These are phyloP conservation scores for Globisporangium abappressorium DNA, from an alignment of 352 stramenopile species.

Conservation along the genomic window DNA sequence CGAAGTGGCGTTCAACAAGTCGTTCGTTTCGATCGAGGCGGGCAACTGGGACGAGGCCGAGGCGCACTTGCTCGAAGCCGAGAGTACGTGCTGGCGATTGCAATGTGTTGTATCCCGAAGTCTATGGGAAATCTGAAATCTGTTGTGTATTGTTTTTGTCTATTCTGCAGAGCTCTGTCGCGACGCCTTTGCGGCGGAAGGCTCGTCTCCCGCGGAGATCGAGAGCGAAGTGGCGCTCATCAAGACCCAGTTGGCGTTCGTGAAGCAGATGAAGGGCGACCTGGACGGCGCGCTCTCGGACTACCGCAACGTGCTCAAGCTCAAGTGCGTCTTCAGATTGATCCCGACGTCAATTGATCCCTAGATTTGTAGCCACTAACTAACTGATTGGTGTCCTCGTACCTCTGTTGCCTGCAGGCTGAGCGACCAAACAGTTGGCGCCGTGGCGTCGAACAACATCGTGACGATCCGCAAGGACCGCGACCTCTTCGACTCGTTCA, in stretches of 20 bases:
- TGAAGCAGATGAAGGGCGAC: conserved; percentile 77
- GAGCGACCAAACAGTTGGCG: conserved; percentile 55
- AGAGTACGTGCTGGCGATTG: conserved; percentile 38
- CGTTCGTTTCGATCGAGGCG: conserved; percentile 71
- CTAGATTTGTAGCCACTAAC: not conserved
- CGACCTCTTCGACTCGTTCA: conserved; percentile 82
- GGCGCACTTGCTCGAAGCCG: conserved; percentile 44
- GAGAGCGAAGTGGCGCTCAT: conserved; percentile 74
- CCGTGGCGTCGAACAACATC: conserved; percentile 80
- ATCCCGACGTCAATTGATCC: no score
- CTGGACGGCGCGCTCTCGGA: conserved; percentile 63
- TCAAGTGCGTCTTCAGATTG: conserved; percentile 43
- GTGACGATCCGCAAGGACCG: conserved; percentile 75
- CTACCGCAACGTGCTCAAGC: conserved; percentile 78
- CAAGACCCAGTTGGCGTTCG: conserved; percentile 68
- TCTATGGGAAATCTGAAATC: not conserved
- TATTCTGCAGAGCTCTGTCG: conserved; percentile 56
- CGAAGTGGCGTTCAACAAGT: conserved; percentile 84
- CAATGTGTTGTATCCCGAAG: not conserved
- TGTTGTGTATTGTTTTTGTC: not conserved
- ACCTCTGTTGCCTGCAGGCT: conserved; percentile 28
- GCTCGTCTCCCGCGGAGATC: conserved; percentile 49
- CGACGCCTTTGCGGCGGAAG: conserved; percentile 53
- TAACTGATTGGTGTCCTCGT: not conserved
- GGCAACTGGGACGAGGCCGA: conserved; percentile 50